Base-by-base conservation (phyloP, 768 basidiomycete genomes). In the Russula sp. region DNA sequence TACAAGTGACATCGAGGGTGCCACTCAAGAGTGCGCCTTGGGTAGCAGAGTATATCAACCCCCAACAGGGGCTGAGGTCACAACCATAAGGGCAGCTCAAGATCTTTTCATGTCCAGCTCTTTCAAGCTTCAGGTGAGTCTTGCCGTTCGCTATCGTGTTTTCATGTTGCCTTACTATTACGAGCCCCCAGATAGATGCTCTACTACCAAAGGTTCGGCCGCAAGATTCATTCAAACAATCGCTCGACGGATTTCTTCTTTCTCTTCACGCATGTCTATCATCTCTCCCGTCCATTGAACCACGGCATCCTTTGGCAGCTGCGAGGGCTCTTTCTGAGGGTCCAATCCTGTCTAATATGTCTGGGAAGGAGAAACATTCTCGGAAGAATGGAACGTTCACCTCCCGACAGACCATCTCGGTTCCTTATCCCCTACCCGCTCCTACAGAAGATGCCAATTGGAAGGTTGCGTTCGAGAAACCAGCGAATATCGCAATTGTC, bases 401-500 rank as follows among this genome's bases (percentile, higher is more conserved):
- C 25, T 13, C 58, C 1, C 49, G 42, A 14, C 51, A 48, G 13
- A 64, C 55, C 6, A 72, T 90, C 10, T 76, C 83, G 2, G 81
- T 93, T 0, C 87, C 89, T 0, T 90, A 86, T 69, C 79, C 84
- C 1, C 68, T 79, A 0, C 92, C 93, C 0, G 75, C 82, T 25
- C 91, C 90, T 0, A 79, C 83, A 0, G 82, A 87, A 70, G 88
- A 90, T 39, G 84, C 86, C 0, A 93, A 94, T 59, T 97, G 93
- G 93, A 93, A 85, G 54, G 85, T 97, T 22, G 79, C 84, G 0
- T 97, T 89, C 68, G 84, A 88, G 65, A 80, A 78, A 47, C 95
- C 94, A 1, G 78, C 75, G 29, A 89, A 93, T 60, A 82, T 96
- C 20, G 77, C 83, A 7, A 73, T 98, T 3, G 85, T 86, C 1